Evolutionary conservation across 1,284 basidiomycete species (phyloP), one percentile per base, ranked within the genome.

Genomic region (Trametes polyzona): DNA sequence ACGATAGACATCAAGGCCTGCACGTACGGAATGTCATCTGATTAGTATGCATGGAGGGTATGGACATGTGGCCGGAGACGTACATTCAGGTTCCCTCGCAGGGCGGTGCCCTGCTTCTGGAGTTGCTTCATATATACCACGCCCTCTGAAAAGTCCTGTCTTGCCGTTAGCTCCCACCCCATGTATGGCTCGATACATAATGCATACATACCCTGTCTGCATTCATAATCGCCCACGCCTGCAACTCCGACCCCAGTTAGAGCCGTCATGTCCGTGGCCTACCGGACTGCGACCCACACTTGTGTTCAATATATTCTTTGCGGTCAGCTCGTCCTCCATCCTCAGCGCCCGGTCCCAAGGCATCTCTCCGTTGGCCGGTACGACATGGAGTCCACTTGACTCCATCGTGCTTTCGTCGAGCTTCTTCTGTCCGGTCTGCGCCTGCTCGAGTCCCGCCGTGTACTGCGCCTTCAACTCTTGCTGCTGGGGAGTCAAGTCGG

Each of bases 191-290:
- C 3, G n/a, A 14, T 2, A 14, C 12, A n/a, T 12, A 8, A 14
- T 21, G 19, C 4, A 23, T 23, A 3, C 17, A 4, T 48, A 74
- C 73, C 57, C 69, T 64, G 54, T 73, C 66, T 0, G 74, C 74
- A 40, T 51, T 50, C 50, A 67, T 58, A 26, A 77, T 71, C 14
- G 71, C 67, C 73, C 73, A 76, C 21, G 72, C 73, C 72, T 75
- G 49, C n/a, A 32, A 23, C 11, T 75, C 48, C n/a, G 26, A 23
- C 11, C 14, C 3, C 26, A 12, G 26, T 49, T 27, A 50, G 27
- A 26, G 23, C 32, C 21, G 37, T 11, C 12, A 26, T 14, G 29
- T 6, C 16, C 10, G 16, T 14, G 19, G 21, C 10, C 3, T 19
- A 23, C n/a, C 6, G 24, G 3, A 2, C 4, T 24, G 8, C 32